Evolutionary conservation across 2,329 filamentous ascomycete species (phyloP).

Genomic region (Chaetomium sp.): DNA sequence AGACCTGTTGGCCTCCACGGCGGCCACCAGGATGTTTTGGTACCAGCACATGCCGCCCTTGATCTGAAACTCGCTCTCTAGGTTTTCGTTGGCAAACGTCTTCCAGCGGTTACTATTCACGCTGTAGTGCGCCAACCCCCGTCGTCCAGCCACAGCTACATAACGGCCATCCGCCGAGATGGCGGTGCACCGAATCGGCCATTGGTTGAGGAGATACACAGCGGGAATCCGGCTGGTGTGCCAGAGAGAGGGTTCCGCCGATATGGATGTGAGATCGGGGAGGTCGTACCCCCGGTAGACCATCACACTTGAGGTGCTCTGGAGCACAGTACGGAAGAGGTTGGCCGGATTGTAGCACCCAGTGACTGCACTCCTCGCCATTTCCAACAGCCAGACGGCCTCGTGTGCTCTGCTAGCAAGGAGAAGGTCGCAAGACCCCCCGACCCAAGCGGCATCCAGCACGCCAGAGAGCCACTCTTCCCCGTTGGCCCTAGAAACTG

Average conservation of each 20-base stretch:
- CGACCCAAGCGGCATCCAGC: constrained; percentile 74
- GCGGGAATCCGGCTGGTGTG: constrained; percentile 83
- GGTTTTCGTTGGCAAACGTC: constrained; percentile 72
- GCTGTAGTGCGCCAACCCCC: constrained; percentile 92
- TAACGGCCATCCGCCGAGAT: constrained; percentile 91
- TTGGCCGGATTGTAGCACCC: constrained; percentile 90
- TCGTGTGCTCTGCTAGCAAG: constrained; percentile 66
- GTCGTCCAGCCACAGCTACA: constrained; percentile 87
- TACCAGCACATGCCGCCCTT: constrained; percentile 98
- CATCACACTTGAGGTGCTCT: constrained; percentile 82
- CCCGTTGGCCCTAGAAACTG: constrained; percentile 57
- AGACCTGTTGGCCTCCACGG: constrained; percentile 76
- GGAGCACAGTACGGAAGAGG: constrained; percentile 78
- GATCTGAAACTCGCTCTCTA: constrained; percentile 87
- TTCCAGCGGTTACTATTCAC: constrained; percentile 93
- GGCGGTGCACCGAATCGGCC: constrained; percentile 82
- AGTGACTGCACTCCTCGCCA: constrained; percentile 87
- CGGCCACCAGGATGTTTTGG: constrained; percentile 87
- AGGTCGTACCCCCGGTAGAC: constrained; percentile 91
- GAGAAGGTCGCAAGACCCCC: constrained; percentile 78
- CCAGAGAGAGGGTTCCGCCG: constrained; percentile 90
- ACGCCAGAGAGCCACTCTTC: constrained; percentile 84
- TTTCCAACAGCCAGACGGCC: constrained; percentile 79
- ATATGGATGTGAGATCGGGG: constrained; percentile 83
- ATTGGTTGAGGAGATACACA: constrained; percentile 80